Base-by-base conservation (phyloP, 345 rosid species). In the Zanthoxylum bungeanum region DNA sequence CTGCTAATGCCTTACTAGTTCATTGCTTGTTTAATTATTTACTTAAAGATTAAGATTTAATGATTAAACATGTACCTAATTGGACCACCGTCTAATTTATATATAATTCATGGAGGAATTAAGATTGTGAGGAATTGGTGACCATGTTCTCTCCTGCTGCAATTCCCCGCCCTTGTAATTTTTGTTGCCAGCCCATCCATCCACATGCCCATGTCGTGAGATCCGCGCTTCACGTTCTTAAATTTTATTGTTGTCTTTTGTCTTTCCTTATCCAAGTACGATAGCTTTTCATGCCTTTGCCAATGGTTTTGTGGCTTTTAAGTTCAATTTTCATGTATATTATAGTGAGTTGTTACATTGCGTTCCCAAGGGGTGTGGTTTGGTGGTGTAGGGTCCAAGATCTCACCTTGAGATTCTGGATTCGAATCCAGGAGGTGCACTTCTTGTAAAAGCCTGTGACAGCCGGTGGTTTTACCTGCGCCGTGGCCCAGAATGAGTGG, bases 181-280 rank as follows among this genome's bases (percentile, higher is more conserved):
- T 50, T 51, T 31, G 12, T 49, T 49, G 79, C 78, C 84, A 73
- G 76, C 31, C 33, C 16, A 73, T 58, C 73, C 36, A 68, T 46
- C 74, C 85, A 85, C 89, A 83, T 83, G 88, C 77, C 76, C 60
- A 68, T 75, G 86, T 78, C 75, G 36, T 49, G 49, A 72, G 84
- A 84, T 88, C 88, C 80, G 78, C 39, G 57, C 76, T 51, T 70
- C 76, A 22, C 79, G 86, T 80, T 25, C 63, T 77, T 68, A n/a
- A n/a, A 66, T 24, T 70, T 73, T 53, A 65, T 72, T 49, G n/a
- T 56, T 56, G 46, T 66, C 55, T 62, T 69, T 7, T 52, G 37
- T 61, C 52, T 60, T 56, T 27, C 14, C 70, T 60, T 69, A 50
- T 42, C 44, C 36, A 17, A 52, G 56, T 62, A 53, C 33, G 36